Conservation (phyloP, 305 asterid genomes). For the Fraxinus latifolia region DNA sequence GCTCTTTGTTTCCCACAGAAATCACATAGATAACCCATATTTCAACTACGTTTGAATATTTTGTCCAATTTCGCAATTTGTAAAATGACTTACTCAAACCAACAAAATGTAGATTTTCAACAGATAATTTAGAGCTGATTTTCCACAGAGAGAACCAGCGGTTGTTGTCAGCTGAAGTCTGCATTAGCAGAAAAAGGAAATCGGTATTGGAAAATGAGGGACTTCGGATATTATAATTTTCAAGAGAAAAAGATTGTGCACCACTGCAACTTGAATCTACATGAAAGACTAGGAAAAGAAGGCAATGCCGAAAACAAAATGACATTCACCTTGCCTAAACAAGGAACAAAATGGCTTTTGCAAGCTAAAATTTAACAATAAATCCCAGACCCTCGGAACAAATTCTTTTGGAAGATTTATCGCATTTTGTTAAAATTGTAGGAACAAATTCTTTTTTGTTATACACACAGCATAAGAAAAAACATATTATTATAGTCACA, state of each 20-base stretch:
- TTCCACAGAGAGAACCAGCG: neutral
- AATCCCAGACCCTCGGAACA: neutral
- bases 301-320: neutral
- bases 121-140: neutral
- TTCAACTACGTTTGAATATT: conserved; percentile 9
- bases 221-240: neutral
- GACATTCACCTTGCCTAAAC: neutral
- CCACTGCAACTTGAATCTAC: neutral
- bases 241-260: neutral
- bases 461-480: neutral
- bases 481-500: conserved; percentile 18
- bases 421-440: neutral
- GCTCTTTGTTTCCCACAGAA: conserved; percentile 54
- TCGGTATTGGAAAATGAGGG: neutral
- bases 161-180: neutral
- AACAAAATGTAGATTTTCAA: neutral
- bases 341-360: neutral
- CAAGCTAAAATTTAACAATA: neutral
- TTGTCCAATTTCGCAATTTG: conserved; percentile 1
- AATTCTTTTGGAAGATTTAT: neutral
- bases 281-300: neutral
- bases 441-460: neutral
- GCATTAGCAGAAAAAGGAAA: neutral
- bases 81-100: neutral
- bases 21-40: conserved; percentile 57